Percentiles rank a stretch among this genome's conserved stretches.
phyloP scores from a whole-genome alignment of 1,139 yeast genomes.

The Lodderomyces oxycetoniae region DNA sequence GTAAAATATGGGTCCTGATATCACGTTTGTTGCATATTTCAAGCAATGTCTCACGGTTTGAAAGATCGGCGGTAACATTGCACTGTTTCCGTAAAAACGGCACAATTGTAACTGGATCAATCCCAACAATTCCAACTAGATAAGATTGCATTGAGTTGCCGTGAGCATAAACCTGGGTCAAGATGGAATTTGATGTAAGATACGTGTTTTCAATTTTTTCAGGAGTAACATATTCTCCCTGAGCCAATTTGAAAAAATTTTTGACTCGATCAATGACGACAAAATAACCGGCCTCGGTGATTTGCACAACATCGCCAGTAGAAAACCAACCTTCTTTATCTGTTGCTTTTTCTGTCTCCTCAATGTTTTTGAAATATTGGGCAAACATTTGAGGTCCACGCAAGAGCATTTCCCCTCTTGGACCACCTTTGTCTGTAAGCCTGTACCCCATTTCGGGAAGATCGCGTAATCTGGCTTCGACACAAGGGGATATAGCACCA shows the following conservation, averaged over 20 bases:
- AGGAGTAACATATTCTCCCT: slow-evolving; percentile 79
- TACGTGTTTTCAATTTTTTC: slow-evolving; percentile 70
- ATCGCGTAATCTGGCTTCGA: slow-evolving; percentile 59
- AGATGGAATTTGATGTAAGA: slow-evolving; percentile 47
- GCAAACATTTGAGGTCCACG: slow-evolving; percentile 65
- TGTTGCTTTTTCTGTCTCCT: slow-evolving; percentile 25
- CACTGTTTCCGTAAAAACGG: slow-evolving; percentile 20
- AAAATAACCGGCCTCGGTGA: slow-evolving; percentile 48
- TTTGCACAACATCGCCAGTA: slow-evolving; percentile 69
- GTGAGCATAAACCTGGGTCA: slow-evolving; percentile 54
- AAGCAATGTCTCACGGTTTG: slow-evolving; percentile 18
- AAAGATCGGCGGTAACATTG: slow-evolving; percentile 11
- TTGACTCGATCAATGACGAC: slow-evolving; percentile 70
- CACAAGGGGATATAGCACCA: slow-evolving; percentile 52
- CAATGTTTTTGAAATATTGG: slow-evolving; percentile 55
- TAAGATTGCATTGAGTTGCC: slow-evolving; percentile 31
- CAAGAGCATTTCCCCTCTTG: slow-evolving; percentile 51
- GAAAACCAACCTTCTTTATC: slow-evolving; percentile 55
- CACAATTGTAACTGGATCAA: slow-evolving; percentile 32
- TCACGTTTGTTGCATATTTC: slow-evolving; percentile 22
- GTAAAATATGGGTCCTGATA: slow-evolving; percentile 23
- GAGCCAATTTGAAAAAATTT: slow-evolving; percentile 75
- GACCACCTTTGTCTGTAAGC: slow-evolving; percentile 33
- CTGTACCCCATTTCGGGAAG: slow-evolving; percentile 66
- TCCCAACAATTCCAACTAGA: slow-evolving; percentile 33